A percentile compares a stretch with the other conserved stretches of the same genome.
Conservation (phyloP, 306 rosid species). For the Astragalus glycyphyllos region DNA sequence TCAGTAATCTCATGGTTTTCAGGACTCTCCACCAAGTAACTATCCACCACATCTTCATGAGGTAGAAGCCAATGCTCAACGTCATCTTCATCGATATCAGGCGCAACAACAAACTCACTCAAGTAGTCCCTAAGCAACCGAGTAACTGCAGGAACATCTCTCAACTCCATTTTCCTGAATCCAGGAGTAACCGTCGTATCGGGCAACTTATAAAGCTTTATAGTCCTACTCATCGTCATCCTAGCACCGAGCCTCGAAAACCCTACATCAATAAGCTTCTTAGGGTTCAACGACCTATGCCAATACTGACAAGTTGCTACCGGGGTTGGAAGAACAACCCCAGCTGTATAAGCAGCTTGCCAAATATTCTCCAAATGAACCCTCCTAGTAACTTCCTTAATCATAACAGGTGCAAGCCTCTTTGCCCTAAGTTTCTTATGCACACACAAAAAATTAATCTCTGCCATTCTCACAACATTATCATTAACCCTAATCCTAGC, state of each 20-base stretch:
- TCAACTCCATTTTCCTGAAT: constrained; percentile 76
- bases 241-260: constrained; percentile 88
- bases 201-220: constrained; percentile 78
- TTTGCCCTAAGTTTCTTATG: constrained; percentile 85
- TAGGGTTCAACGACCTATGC: constrained; percentile 87
- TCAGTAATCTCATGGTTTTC: constrained; percentile 64
- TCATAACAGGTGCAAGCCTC: constrained; percentile 89
- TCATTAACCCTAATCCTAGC: constrained; percentile 72
- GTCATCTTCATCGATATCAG: constrained; percentile 76
- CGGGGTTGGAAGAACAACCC: constrained; percentile 79
- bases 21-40: constrained; percentile 84
- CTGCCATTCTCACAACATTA: constrained; percentile 75
- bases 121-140: constrained; percentile 68
- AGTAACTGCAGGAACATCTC: constrained; percentile 83
- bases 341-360: constrained; percentile 95
- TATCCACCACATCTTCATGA: constrained; percentile 71
- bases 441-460: constrained; percentile 82
- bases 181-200: constrained; percentile 67
- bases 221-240: constrained; percentile 89
- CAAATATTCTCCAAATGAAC: constrained; percentile 85
- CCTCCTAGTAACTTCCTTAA: constrained; percentile 86
- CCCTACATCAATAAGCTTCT: constrained; percentile 90
- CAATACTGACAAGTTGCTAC: constrained; percentile 67
- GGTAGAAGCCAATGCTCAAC: constrained; percentile 95
- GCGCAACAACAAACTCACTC: constrained; percentile 76